A percentile compares a stretch with the other conserved stretches of the same genome.
phyloP scores from a whole-genome alignment of 202 grass and related monocot genomes.

The Panicum hallii region DNA sequence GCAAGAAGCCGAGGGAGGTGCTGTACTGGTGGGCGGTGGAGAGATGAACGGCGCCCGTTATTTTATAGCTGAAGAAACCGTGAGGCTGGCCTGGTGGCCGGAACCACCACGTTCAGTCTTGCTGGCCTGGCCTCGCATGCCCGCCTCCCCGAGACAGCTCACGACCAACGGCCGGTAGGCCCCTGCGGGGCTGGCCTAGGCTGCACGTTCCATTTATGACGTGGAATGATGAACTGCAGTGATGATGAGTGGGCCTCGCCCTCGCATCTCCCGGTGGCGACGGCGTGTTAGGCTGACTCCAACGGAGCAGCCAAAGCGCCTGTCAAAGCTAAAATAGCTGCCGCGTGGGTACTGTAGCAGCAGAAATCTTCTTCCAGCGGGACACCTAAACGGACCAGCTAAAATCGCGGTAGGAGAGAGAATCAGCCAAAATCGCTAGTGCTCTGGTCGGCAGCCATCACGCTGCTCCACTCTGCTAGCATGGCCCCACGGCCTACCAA shows the following conservation, averaged over 20 bases:
- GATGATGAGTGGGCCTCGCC: neutral
- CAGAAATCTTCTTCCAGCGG: no score
- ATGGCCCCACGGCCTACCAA: no score
- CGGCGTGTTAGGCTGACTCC: no score
- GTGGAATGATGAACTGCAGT: neutral
- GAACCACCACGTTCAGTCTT: conserved; percentile 24
- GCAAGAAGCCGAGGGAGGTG: neutral
- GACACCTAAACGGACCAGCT: no score
- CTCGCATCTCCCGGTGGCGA: neutral
- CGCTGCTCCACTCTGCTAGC: no score
- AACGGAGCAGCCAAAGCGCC: no score
- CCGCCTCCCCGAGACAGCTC: conserved; percentile 50
- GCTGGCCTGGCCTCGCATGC: neutral
- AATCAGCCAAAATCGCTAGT: no score
- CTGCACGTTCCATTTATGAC: neutral
- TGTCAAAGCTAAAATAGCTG: no score
- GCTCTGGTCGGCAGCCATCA: no score
- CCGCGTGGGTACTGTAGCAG: no score
- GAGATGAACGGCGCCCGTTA: neutral
- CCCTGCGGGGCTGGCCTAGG: neutral
- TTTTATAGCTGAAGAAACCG: conserved; percentile 50
- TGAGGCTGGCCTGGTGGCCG: neutral
- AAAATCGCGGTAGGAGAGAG: no score
- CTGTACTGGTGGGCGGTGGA: neutral
- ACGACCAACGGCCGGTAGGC: conserved; percentile 33